These are phyloP conservation scores for Vitellaria paradoxa DNA, from an alignment of 179 eudicot species.

Conservation along the genomic window DNA sequence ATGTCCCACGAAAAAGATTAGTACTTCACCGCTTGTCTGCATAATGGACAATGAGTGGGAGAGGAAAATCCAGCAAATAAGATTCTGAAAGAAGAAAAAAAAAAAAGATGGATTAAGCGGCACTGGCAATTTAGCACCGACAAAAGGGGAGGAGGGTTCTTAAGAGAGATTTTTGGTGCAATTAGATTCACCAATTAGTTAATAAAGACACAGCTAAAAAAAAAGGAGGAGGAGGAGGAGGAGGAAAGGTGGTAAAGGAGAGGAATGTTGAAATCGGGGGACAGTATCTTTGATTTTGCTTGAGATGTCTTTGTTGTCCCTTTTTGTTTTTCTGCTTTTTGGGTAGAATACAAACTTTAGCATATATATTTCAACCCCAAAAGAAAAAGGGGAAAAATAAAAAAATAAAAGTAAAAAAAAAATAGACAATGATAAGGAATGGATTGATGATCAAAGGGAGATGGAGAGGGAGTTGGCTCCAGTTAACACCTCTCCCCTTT, in stretches of 20 bases:
- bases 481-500: constrained; percentile 21
- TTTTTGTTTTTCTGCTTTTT: constrained; percentile 28
- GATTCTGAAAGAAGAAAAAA: too few species aligned
- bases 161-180: not conserved
- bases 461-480: constrained; percentile 27
- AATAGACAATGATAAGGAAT: constrained; percentile 21
- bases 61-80: too few species aligned
- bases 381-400: constrained; percentile 21
- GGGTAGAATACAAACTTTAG: constrained; percentile 19
- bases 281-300: constrained; percentile 33
- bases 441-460: constrained; percentile 11
- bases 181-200: constrained; percentile 14
- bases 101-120: too few species aligned
- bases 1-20: too few species aligned
- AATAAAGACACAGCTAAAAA: not conserved
- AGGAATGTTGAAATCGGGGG: constrained; percentile 27
- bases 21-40: too few species aligned
- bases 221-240: constrained; percentile 4
- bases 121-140: too few species aligned
- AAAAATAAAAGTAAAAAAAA: not conserved
- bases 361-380: constrained; percentile 20
- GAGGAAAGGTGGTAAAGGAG: constrained; percentile 2
- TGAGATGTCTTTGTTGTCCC: constrained; percentile 26
- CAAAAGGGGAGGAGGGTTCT: too few species aligned
- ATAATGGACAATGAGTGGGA: too few species aligned